These are phyloP conservation scores for Euphorbia celastroides DNA, from an alignment of 441 rosid genomes.

Conservation along the genomic window DNA sequence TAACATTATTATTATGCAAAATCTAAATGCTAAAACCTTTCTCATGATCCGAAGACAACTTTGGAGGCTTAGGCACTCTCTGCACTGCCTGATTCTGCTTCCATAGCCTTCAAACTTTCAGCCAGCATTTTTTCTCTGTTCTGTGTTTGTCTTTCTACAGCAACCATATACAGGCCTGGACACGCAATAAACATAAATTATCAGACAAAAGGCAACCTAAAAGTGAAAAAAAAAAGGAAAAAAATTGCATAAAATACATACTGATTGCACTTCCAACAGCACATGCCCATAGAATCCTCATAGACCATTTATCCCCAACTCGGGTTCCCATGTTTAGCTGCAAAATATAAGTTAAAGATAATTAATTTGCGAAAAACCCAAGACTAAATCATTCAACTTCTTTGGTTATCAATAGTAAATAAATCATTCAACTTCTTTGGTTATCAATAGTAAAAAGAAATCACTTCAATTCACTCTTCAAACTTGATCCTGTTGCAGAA, in stretches of 20 bases:
- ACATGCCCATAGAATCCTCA: constrained; percentile 81
- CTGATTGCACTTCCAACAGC: constrained; percentile 81
- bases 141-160: constrained; percentile 70
- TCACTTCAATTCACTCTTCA: background rate
- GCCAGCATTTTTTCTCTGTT: constrained; percentile 62
- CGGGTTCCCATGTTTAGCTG: constrained; percentile 48
- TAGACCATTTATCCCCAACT: constrained; percentile 82
- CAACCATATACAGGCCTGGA: constrained; percentile 81
- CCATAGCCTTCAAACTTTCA: constrained; percentile 51
- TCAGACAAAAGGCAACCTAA: background rate
- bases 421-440: background rate
- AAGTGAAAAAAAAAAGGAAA: background rate
- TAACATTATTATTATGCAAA: background rate
- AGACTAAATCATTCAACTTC: background rate
- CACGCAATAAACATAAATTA: background rate
- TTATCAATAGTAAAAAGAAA: background rate
- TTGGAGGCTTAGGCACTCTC: constrained; percentile 36
- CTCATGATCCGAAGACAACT: background rate
- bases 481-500: background rate
- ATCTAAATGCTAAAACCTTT: constrained; percentile 6
- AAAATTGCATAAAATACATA: constrained; percentile 19
- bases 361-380: background rate
- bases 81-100: constrained; percentile 38
- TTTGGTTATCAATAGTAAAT: background rate
- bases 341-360: background rate